Percentiles rank a stretch among this genome's conserved stretches.
These are phyloP conservation scores for Dactylellina haptotyla DNA, from an alignment of 2,329 filamentous ascomycete genomes.

Conservation along the genomic window DNA sequence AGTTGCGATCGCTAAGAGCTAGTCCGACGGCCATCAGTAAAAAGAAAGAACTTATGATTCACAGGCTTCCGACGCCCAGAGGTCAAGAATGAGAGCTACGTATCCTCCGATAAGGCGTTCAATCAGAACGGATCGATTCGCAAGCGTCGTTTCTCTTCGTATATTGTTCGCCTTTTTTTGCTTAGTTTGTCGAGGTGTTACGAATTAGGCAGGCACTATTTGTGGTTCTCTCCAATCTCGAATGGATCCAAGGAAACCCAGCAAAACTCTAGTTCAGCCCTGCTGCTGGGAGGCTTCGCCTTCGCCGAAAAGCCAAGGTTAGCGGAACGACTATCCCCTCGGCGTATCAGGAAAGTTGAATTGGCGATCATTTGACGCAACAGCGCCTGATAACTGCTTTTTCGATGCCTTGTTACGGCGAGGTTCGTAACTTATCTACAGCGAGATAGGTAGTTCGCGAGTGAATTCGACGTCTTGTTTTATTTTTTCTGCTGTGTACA, in stretches of 20 bases:
- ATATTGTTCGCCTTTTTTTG: conserved; percentile 21
- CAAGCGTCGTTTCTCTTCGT: conserved; percentile 6
- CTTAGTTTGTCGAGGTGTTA: conserved; percentile 35
- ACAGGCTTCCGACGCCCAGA: neutral
- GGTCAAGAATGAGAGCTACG: conserved; percentile 12
- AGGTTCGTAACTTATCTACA: conserved; percentile 12
- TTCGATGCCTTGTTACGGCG: conserved; percentile 11
- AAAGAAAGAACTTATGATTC: conserved; percentile 27
- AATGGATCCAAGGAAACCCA: conserved; percentile 24
- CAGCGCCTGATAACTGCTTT: conserved; percentile 19
- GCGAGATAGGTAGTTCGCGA: conserved; percentile 27
- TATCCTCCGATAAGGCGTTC: conserved; percentile 50
- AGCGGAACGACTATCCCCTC: conserved; percentile 37
- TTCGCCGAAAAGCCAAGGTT: conserved; percentile 55
- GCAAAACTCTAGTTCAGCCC: conserved; percentile 52
- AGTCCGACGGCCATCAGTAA: neutral
- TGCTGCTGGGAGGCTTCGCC: conserved; percentile 52
- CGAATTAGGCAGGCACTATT: conserved; percentile 51
- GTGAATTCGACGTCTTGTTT: no score
- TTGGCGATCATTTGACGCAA: conserved; percentile 54
- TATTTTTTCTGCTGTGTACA: no score
- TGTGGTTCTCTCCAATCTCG: conserved; percentile 23
- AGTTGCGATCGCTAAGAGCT: conserved; percentile 7
- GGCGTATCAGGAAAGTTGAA: conserved; percentile 44
- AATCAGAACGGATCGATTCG: conserved; percentile 21